Conservation (phyloP, 371 early-diverging fungal species). For the Choanephora cucurbitarum region DNA sequence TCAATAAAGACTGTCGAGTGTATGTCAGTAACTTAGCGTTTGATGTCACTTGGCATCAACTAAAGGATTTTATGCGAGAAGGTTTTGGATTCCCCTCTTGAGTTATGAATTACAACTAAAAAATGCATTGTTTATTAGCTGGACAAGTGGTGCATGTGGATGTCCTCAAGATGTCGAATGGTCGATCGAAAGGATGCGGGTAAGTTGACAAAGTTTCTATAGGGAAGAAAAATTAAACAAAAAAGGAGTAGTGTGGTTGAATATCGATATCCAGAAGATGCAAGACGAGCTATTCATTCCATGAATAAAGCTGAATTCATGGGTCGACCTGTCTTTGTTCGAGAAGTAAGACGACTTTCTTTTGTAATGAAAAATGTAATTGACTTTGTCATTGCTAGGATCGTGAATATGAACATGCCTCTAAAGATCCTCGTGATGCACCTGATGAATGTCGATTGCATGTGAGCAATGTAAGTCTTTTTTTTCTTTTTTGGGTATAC, state of each 20-base stretch:
- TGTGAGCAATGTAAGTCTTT: constrained; percentile 71
- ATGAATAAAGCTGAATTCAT: constrained; percentile 72
- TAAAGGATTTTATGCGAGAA: constrained; percentile 83
- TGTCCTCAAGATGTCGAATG: constrained; percentile 59
- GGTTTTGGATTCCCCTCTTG: no score
- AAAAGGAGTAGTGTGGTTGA: constrained; percentile 70
- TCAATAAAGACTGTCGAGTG: constrained; percentile 31
- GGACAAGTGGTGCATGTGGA: constrained; percentile 75
- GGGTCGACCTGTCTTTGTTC: constrained; percentile 78
- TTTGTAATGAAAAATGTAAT: no score
- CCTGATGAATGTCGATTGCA: constrained; percentile 63
- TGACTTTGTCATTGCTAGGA: no score
- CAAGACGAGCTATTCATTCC: constrained; percentile 75
- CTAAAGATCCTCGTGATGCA: constrained; percentile 49
- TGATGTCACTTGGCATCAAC: constrained; percentile 60
- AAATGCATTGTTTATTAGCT: constrained; percentile 44
- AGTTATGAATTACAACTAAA: no score
- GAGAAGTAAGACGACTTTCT: no score
- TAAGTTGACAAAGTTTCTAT: constrained; percentile 19
- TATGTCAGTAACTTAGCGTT: constrained; percentile 70
- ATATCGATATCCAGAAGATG: constrained; percentile 77
- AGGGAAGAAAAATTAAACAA: no score
- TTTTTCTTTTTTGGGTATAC: no score
- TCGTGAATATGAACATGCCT: constrained; percentile 55
- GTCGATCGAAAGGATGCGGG: constrained; percentile 69